Evolutionary conservation across 768 basidiomycete species (phyloP).

Genomic region (Lentinula lateritia): DNA sequence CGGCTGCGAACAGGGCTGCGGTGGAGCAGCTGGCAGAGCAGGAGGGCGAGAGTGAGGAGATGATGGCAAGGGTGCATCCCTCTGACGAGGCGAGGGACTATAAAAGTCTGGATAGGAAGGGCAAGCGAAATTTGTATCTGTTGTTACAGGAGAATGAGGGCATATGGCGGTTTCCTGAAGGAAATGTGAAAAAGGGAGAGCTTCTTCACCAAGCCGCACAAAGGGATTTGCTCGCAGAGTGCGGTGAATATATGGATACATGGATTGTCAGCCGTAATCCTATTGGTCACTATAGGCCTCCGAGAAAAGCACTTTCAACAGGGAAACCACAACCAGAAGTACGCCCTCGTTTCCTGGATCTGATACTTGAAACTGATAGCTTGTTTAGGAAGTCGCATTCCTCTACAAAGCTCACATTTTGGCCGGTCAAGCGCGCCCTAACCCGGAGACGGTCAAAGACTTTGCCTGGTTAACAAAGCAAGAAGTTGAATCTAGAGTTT

Average conservation of each 20-base stretch:
- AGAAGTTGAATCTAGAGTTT: constrained; percentile 74
- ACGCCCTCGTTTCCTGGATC: constrained; percentile 10
- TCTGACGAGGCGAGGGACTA: constrained; percentile 58
- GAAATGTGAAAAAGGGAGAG: constrained; percentile 54
- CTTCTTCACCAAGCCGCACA: constrained; percentile 79
- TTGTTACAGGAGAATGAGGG: constrained; percentile 53
- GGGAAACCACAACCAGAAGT: constrained; percentile 31
- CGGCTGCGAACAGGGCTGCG: constrained; percentile 50
- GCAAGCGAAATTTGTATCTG: constrained; percentile 87
- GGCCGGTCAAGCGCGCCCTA: constrained; percentile 73
- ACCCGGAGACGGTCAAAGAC: constrained; percentile 50
- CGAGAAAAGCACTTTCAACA: constrained; percentile 22
- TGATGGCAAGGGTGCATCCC: constrained; percentile 55
- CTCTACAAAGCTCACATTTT: constrained; percentile 94
- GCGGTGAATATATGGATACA: constrained; percentile 81
- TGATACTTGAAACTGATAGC: background rate
- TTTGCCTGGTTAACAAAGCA: constrained; percentile 95
- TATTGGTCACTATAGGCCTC: constrained; percentile 68
- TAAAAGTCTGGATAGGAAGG: constrained; percentile 74
- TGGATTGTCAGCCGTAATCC: constrained; percentile 94
- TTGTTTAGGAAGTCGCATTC: constrained; percentile 66
- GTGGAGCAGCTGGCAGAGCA: constrained; percentile 51
- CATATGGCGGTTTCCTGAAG: constrained; percentile 81
- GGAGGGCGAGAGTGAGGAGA: constrained; percentile 57
- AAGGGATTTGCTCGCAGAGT: constrained; percentile 62